Base-by-base conservation (phyloP, 495 filamentous ascomycete genomes). In the Xylaria intraflava region DNA sequence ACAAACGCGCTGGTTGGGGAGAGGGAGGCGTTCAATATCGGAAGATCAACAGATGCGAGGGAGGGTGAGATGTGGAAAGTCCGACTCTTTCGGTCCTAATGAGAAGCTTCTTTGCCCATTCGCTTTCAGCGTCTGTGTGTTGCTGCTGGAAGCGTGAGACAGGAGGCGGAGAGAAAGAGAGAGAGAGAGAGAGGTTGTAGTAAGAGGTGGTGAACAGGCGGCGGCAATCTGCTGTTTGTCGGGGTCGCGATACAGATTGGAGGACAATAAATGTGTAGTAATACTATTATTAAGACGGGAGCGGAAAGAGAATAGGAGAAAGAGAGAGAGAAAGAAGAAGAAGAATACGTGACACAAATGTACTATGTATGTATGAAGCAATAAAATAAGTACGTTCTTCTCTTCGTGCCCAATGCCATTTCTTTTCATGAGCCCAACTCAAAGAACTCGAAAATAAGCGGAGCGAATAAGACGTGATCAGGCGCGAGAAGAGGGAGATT, bases 351-450 rank as follows among this genome's bases (percentile, higher is more conserved):
- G 27, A 9, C 9, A 29, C 27, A 29, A 9, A 29, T 4, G 9
- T 29, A 29, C 27, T 4, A 4, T 4, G 9, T 29, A 29, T 8
- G 27, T n/a, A 22, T 3, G 36, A 30, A 24, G 24, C 27, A 30
- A 23, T 11, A 23, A 11, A 20, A 33, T 31, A 24, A 47, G 9
- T 10, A 40, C 24, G 24, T 4, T 47, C 10, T 29, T 24, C 27
- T 16, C 36, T 49, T 49, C 31, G 20, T 55, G 52, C 52, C 52
- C 52, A 55, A 55, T 40, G 38, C 47, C 45, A 27, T 33, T 39
- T 42, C 23, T 40, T 49, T 43, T 43, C 35, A 33, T 26, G 45
- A 48, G 52, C 52, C 52, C 40, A 49, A 55, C 44, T 45, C 17
- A 38, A 12, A 12, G 4, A 19, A 10, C 22, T 26, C 19, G 22